Evolutionary conservation across 2,329 filamentous ascomycete species (phyloP).

Genomic region (Colletotrichum destructivum): DNA sequence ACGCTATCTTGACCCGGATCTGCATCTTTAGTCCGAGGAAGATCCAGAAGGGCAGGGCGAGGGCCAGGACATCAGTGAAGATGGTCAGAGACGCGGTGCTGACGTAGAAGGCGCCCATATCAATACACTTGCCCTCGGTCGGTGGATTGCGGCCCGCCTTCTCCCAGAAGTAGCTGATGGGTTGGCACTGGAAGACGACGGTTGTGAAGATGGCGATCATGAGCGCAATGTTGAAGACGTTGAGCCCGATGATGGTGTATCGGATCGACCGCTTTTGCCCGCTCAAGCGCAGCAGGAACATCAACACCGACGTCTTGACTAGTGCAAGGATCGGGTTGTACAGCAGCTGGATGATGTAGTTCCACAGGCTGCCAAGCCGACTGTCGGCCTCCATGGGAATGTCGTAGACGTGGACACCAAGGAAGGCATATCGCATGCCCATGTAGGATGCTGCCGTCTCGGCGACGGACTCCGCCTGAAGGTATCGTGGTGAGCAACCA

Average conservation of each 20-base stretch:
- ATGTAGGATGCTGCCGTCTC: constrained; percentile 37
- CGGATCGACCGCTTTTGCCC: constrained; percentile 50
- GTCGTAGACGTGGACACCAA: constrained; percentile 35
- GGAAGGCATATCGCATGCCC: constrained; percentile 33
- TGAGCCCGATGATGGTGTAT: constrained; percentile 49
- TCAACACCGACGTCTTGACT: constrained; percentile 54
- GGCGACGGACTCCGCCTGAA: constrained; percentile 32
- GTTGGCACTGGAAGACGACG: constrained; percentile 59
- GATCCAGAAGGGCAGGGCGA: constrained; percentile 54
- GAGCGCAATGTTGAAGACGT: constrained; percentile 54
- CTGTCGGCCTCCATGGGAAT: constrained; percentile 33
- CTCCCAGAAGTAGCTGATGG: constrained; percentile 55
- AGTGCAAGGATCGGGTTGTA: constrained; percentile 55
- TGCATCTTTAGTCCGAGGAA: constrained; percentile 54
- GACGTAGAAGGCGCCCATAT: constrained; percentile 48
- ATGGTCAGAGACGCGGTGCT: constrained; percentile 56
- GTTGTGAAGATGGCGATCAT: constrained; percentile 55
- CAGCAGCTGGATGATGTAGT: constrained; percentile 52
- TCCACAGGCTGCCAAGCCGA: constrained; percentile 46
- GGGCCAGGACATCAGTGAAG: constrained; percentile 57
- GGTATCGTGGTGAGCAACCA: neutral
- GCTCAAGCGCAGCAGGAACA: constrained; percentile 53
- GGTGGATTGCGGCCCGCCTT: constrained; percentile 35
- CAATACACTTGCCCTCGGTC: constrained; percentile 36
- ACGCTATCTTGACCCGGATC: constrained; percentile 50